Conservation (phyloP, 2,329 filamentous ascomycete species). For the Monosporascus sp. region DNA sequence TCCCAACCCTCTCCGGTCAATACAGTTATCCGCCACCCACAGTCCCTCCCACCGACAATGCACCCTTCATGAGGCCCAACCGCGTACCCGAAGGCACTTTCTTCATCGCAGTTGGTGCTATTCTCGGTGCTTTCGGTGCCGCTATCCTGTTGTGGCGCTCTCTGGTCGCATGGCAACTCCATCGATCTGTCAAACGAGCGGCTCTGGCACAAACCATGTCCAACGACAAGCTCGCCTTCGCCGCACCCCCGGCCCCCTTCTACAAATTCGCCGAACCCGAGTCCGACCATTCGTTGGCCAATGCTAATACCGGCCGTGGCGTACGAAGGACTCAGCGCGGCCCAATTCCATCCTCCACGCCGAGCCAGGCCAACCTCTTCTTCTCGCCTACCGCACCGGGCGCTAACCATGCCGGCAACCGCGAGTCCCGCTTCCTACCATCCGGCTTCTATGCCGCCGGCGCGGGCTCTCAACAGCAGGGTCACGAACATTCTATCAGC, state of each 20-base stretch:
- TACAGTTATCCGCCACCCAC: conserved; percentile 64
- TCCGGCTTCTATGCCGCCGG: conserved; percentile 85
- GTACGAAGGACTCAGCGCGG: conserved; percentile 47
- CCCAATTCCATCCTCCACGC: conserved; percentile 48
- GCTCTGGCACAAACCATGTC: conserved; percentile 66
- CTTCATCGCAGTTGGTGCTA: conserved; percentile 89
- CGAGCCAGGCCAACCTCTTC: conserved; percentile 71
- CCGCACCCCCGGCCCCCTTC: conserved; percentile 50
- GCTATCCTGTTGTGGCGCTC: conserved; percentile 84
- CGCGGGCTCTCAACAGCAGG: conserved; percentile 42
- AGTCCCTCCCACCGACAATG: conserved; percentile 76
- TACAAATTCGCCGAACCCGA: conserved; percentile 60
- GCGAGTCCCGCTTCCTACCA: conserved; percentile 77
- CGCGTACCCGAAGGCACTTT: conserved; percentile 85
- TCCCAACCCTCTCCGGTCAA: conserved; percentile 51
- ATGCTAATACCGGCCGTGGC: conserved; percentile 43
- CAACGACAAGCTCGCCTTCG: conserved; percentile 65
- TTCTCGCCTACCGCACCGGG: conserved; percentile 85
- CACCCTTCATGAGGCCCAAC: conserved; percentile 89
- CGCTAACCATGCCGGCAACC: conserved; percentile 47
- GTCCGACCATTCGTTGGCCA: conserved; percentile 46
- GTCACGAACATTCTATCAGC: conserved; percentile 50
- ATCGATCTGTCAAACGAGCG: conserved; percentile 82
- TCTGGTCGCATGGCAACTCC: conserved; percentile 83
- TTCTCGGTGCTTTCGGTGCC: conserved; percentile 75